These are phyloP conservation scores for Metschnikowia chrysomelidarum DNA, from an alignment of 805 yeast genomes.

Conservation along the genomic window DNA sequence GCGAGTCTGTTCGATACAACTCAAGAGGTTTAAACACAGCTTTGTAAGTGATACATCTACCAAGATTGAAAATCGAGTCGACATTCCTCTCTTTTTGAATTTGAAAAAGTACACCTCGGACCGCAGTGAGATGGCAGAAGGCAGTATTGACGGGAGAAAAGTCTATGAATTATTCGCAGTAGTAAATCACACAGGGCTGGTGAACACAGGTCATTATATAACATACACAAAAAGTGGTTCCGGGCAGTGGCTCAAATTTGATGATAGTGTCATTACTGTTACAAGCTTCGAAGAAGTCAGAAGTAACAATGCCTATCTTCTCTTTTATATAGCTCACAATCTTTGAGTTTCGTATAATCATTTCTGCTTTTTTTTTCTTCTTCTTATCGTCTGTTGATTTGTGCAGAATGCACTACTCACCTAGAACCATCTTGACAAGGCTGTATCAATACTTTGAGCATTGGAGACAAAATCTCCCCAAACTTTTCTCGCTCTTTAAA, in stretches of 20 bases:
- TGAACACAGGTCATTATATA: conserved; percentile 93
- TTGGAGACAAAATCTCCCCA: too few relatives aligned
- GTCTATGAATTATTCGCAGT: conserved; percentile 83
- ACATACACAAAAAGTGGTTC: conserved; percentile 70
- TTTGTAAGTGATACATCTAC: conserved; percentile 47
- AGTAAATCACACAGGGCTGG: conserved; percentile 87
- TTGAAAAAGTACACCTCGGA: conserved; percentile 55
- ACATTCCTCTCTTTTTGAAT: conserved; percentile 71
- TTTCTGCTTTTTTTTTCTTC: too few relatives aligned
- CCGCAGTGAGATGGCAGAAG: conserved; percentile 6
- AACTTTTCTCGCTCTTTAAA: too few relatives aligned
- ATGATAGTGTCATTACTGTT: conserved; percentile 78
- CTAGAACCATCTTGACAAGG: too few relatives aligned
- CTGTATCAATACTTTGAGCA: too few relatives aligned
- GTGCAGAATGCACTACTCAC: too few relatives aligned
- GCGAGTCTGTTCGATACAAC: conserved; percentile 76
- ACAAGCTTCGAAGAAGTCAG: conserved; percentile 65
- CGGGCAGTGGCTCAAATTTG: conserved; percentile 87
- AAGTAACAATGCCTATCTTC: conserved; percentile 72
- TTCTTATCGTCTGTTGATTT: too few relatives aligned
- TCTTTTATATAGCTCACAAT: conserved; percentile 62
- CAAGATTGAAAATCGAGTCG: conserved; percentile 74
- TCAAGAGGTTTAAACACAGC: conserved; percentile 74
- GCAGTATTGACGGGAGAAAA: conserved; percentile 29
- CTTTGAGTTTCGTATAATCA: too few relatives aligned